Percentiles rank a stretch among this genome's conserved stretches.
These are phyloP conservation scores for Ophiosphaerella narmari DNA, from an alignment of 2,329 filamentous ascomycete genomes.

Conservation along the genomic window DNA sequence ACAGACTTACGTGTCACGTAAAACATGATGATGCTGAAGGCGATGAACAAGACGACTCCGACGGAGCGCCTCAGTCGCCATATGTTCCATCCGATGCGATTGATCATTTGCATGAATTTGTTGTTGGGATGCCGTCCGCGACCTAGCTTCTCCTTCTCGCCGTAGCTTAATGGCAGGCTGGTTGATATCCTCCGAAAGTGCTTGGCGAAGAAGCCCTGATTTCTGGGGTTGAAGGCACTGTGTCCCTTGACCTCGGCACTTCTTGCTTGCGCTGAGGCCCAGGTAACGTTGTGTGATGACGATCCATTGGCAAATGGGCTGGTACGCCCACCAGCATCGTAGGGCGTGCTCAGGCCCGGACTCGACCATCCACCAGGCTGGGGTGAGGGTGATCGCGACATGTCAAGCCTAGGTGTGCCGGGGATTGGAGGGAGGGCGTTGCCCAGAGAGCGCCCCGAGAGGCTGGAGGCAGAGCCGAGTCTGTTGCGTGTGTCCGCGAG, in stretches of 20 bases:
- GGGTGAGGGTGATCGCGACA: slow-evolving; percentile 90
- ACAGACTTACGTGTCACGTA: slow-evolving; percentile 72
- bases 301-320: slow-evolving; percentile 64
- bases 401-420: slow-evolving; percentile 51
- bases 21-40: slow-evolving; percentile 68
- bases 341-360: slow-evolving; percentile 73
- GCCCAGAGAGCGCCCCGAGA: slow-evolving; percentile 37
- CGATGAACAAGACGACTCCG: slow-evolving; percentile 62
- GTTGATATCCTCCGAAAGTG: slow-evolving; percentile 82
- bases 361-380: slow-evolving; percentile 87
- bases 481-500: slow-evolving; percentile 28
- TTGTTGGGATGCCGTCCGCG: slow-evolving; percentile 55
- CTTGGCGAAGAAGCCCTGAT: slow-evolving; percentile 84
- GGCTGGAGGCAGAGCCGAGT: slow-evolving; percentile 40
- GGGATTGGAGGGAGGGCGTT: slow-evolving; percentile 44
- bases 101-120: slow-evolving; percentile 40
- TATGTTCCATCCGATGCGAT: slow-evolving; percentile 56
- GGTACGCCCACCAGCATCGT: slow-evolving; percentile 65
- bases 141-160: slow-evolving; percentile 77
- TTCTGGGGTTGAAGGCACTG: slow-evolving; percentile 78
- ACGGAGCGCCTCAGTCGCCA: slow-evolving; percentile 69
- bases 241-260: slow-evolving; percentile 75
- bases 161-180: slow-evolving; percentile 71
- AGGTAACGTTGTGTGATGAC: slow-evolving; percentile 64
- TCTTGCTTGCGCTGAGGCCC: slow-evolving; percentile 81